Evolutionary conservation across 2,329 filamentous ascomycete genomes (phyloP), one percentile per base, ranked within the genome.

Genomic region (Curvularia sp.): DNA sequence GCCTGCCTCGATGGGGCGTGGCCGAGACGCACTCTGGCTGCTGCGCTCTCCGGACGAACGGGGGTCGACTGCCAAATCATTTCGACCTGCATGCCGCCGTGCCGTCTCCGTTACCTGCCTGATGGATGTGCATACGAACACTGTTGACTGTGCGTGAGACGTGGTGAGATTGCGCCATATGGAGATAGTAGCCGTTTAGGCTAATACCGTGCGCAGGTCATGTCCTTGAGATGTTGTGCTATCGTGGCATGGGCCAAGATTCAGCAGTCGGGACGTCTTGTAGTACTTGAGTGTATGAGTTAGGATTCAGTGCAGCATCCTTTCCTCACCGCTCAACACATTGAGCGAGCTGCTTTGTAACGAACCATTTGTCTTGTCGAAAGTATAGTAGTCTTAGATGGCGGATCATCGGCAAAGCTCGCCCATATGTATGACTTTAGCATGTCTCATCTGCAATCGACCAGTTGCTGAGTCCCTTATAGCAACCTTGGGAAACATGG

Each of bases 31-130:
- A 57, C n/a, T 43, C 33, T 62, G 57, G 62, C 57, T 61, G 64
- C 50, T 60, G 63, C 55, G 35, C 55, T 39, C 49, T 60, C 67
- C 68, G 66, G 68, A 47, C 64, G 66, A 69, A 54, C 66, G 67
- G 67, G 67, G 66, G 53, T 33, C 33, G 60, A 39, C 44, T 60
- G 57, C 65, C 47, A 63, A 35, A 26, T 58, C 52, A 48, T 52
- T 49, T 57, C 43, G 46, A 49, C 55, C 58, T 64, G 46, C 56
- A 53, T 46, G 12, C 42, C 63, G 53, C 59, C 57, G 58, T 62
- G 49, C 60, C 57, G 55, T 60, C 50, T 56, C 62, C 53, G 44
- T 50, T 51, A 28, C 31, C 5, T 48, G 28, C 50, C 43, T 30
- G 35, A 56, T 43, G 24, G 33, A 39, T 33, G n/a, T 43, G 49